These are phyloP conservation scores for Paecilomyces dactylethromorphus DNA, from an alignment of 2,329 filamentous ascomycete species.

Conservation along the genomic window DNA sequence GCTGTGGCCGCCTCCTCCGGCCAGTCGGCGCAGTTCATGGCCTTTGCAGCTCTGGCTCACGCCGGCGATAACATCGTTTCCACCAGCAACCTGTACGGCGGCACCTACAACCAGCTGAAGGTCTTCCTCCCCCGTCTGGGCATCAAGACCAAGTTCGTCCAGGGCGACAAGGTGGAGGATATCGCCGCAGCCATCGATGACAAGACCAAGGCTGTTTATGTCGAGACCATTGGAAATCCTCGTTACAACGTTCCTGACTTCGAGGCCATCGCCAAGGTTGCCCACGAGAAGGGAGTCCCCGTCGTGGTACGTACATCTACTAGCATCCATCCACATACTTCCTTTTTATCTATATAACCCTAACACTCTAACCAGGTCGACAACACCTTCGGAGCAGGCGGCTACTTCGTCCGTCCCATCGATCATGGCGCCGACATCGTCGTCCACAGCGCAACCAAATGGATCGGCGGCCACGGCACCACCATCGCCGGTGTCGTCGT, in stretches of 20 bases:
- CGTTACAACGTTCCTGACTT: constrained; percentile 90
- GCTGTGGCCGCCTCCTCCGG: constrained; percentile 81
- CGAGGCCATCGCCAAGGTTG: constrained; percentile 74
- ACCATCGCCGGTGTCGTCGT: constrained; percentile 82
- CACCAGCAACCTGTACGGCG: constrained; percentile 85
- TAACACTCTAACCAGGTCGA: constrained; percentile 55
- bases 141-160: constrained; percentile 80
- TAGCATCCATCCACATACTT: neutral
- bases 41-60: constrained; percentile 75
- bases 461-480: constrained; percentile 93
- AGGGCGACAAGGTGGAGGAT: constrained; percentile 71
- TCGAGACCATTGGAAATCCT: constrained; percentile 92
- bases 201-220: constrained; percentile 84
- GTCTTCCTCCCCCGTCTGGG: constrained; percentile 81
- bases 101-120: constrained; percentile 97
- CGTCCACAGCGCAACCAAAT: constrained; percentile 91
- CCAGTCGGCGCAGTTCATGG: constrained; percentile 87
- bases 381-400: constrained; percentile 92
- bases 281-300: constrained; percentile 63
- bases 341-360: neutral
- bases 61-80: constrained; percentile 89
- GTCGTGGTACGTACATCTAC: constrained; percentile 44
- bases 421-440: constrained; percentile 90
- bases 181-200: constrained; percentile 81
- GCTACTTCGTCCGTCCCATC: constrained; percentile 80